phyloP scores from a whole-genome alignment of 345 rosid genomes.

The Capsella bursapastoris region DNA sequence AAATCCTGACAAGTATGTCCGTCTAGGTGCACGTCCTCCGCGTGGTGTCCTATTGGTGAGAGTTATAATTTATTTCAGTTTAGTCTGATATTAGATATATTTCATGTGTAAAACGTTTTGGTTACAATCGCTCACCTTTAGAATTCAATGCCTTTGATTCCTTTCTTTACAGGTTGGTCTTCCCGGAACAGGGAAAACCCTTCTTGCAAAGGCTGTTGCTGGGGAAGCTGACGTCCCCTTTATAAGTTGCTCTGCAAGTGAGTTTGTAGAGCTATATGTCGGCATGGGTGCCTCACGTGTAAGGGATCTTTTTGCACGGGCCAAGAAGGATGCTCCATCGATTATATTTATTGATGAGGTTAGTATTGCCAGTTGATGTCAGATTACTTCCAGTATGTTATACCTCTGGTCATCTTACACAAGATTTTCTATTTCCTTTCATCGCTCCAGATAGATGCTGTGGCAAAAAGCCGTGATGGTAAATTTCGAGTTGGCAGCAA shows the following conservation, averaged over 20 bases:
- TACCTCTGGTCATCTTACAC: background rate
- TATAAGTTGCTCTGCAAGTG: conserved; percentile 95
- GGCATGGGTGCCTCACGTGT: conserved; percentile 99
- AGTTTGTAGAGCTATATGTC: conserved; percentile 91
- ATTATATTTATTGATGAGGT: conserved; percentile 98
- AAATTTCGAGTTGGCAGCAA: conserved; percentile 84
- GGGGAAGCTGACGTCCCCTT: conserved; percentile 97
- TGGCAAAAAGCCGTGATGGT: conserved; percentile 97
- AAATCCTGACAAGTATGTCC: conserved; percentile 80
- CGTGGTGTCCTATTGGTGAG: conserved; percentile 96
- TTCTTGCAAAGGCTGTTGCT: conserved; percentile 89
- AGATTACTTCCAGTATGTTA: background rate
- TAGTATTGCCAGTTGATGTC: conserved; percentile 18
- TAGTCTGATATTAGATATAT: background rate
- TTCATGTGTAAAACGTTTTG: background rate
- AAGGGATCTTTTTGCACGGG: conserved; percentile 92
- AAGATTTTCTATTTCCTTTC: conserved; percentile 16
- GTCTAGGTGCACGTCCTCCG: conserved; percentile 98
- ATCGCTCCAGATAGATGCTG: conserved; percentile 86
- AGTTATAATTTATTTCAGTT: conserved; percentile 42
- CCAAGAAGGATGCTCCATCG: conserved; percentile 98
- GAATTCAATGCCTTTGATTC: conserved; percentile 29
- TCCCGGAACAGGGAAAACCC: conserved; percentile 99
- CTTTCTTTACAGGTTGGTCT: conserved; percentile 76
- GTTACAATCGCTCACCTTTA: conserved; percentile 20